These are phyloP conservation scores for Paragyromitra xinjiangensis DNA, from an alignment of 495 filamentous ascomycete species.

Conservation along the genomic window DNA sequence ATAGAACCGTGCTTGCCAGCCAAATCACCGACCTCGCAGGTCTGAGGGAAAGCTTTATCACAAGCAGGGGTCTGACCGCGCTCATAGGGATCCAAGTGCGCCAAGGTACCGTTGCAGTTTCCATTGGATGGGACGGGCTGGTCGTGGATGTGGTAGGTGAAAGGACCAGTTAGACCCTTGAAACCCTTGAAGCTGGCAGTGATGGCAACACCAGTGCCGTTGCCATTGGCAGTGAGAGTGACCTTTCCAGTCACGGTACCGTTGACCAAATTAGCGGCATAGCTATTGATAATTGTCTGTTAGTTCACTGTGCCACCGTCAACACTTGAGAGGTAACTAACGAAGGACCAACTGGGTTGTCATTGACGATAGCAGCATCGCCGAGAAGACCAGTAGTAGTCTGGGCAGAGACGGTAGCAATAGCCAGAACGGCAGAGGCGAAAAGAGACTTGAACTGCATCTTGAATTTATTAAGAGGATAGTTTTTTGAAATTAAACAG, in stretches of 20 bases:
- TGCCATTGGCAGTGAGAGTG: constrained; percentile 63
- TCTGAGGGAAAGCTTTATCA: constrained; percentile 67
- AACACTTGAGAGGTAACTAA: constrained; percentile 22
- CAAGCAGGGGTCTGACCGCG: constrained; percentile 73
- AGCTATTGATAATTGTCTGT: constrained; percentile 19
- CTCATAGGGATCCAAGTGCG: constrained; percentile 73
- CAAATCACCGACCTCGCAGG: constrained; percentile 85
- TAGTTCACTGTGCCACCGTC: not conserved
- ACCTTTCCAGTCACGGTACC: constrained; percentile 71
- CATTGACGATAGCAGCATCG: constrained; percentile 43
- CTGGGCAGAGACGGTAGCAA: constrained; percentile 49
- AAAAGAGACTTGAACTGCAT: constrained; percentile 55
- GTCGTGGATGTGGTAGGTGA: constrained; percentile 89
- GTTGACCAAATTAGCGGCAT: constrained; percentile 60
- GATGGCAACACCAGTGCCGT: constrained; percentile 72
- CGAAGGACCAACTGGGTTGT: constrained; percentile 53
- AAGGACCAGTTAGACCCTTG: constrained; percentile 67
- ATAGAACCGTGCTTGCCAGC: constrained; percentile 82
- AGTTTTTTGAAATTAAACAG: constrained; percentile 32
- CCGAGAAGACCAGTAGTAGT: constrained; percentile 42
- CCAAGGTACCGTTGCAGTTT: constrained; percentile 77
- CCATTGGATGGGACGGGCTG: constrained; percentile 75
- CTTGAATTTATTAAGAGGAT: constrained; percentile 26
- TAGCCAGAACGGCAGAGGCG: constrained; percentile 48
- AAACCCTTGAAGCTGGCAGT: constrained; percentile 71